Conservation (phyloP, 495 filamentous ascomycete species). For the Hypoxylon rickii region DNA sequence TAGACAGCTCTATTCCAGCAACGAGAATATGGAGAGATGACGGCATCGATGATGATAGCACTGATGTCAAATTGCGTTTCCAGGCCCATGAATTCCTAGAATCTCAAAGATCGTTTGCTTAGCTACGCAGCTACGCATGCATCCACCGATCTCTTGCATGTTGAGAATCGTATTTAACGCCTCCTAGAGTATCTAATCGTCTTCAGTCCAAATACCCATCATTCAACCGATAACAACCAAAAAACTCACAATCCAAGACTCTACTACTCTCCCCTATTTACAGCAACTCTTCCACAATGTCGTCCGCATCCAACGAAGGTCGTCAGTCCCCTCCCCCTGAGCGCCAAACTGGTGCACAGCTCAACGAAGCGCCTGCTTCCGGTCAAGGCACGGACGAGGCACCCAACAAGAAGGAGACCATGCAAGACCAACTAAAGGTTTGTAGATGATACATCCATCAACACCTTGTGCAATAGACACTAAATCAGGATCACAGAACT, state of each 20-base stretch:
- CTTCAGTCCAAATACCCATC: background rate
- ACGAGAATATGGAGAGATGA: conserved; percentile 28
- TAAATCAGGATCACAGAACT: conserved; percentile 38
- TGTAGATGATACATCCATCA: conserved; percentile 1
- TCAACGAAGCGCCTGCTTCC: conserved; percentile 56
- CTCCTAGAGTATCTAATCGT: background rate
- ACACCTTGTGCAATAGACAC: background rate
- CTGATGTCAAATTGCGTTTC: conserved; percentile 33
- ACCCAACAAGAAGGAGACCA: conserved; percentile 54
- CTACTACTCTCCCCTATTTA: conserved; percentile 17
- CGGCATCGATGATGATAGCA: conserved; percentile 32
- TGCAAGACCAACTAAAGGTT: conserved; percentile 54
- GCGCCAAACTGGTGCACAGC: conserved; percentile 66
- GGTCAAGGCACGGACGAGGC: conserved; percentile 59
- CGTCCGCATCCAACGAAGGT: conserved; percentile 55
- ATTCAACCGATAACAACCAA: too few relatives aligned
- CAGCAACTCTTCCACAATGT: conserved; percentile 54
- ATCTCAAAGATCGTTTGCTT: conserved; percentile 2
- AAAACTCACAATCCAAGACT: conserved; percentile 5
- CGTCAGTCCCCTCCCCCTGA: conserved; percentile 84
- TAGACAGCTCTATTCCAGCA: conserved; percentile 15
- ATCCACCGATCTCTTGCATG: conserved; percentile 12
- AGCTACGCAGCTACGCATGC: background rate
- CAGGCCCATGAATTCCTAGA: background rate
- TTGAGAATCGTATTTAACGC: conserved; percentile 16